Conservation (phyloP, 108 stramenopile species). For the Cyclotella choctawhatcheeana region DNA sequence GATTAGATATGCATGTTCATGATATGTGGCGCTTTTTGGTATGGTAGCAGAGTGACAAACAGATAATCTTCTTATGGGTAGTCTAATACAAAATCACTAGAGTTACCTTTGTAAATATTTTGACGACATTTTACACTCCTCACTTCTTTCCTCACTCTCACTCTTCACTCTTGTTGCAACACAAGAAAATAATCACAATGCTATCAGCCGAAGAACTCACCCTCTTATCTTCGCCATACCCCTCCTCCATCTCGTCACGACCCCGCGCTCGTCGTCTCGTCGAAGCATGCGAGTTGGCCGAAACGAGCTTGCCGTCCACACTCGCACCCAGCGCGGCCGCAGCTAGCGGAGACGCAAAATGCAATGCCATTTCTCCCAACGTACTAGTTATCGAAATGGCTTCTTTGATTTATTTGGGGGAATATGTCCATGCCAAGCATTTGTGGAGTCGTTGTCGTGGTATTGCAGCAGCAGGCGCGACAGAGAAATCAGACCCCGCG, state of each 20-base stretch:
- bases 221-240: constrained; percentile 10
- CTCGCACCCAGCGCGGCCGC: constrained; percentile 9
- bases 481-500: not conserved
- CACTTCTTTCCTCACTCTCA: not conserved
- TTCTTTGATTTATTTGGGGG: constrained; percentile 45
- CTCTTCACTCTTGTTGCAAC: not conserved
- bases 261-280: constrained; percentile 29
- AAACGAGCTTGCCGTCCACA: no score
- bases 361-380: constrained; percentile 11
- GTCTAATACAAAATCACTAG: no score
- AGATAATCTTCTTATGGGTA: no score
- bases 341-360: not conserved
- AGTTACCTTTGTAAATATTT: no score
- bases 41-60: no score
- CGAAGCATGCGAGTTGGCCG: constrained; percentile 44
- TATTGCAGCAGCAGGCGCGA: not conserved
- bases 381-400: constrained; percentile 49
- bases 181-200: constrained; percentile 6
- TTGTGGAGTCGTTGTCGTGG: constrained; percentile 29
- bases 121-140: no score
- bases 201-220: constrained; percentile 7
- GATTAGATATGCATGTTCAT: no score
- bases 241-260: constrained; percentile 37
- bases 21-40: no score
- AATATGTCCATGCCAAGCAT: constrained; percentile 51